Base-by-base conservation (phyloP, 2,329 filamentous ascomycete genomes). In the Beauveria scarabaeidicola region DNA sequence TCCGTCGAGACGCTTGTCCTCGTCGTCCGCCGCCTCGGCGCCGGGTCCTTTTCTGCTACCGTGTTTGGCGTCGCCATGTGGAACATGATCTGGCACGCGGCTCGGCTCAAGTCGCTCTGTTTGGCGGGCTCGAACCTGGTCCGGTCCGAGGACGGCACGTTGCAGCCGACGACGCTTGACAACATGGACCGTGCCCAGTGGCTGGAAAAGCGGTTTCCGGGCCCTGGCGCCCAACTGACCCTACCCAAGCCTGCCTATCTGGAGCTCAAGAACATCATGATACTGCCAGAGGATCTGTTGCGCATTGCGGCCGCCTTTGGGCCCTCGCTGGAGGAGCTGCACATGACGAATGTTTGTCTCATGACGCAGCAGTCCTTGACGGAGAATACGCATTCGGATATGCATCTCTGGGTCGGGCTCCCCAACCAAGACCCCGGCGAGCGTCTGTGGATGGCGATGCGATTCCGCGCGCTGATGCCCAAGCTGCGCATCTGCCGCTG, bases 51-150 rank as follows among this genome's bases (percentile, higher is more conserved):
- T 9, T 69, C 70, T 9, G 70, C 70, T n/a, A 65, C 66, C 17
- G 64, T 72, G 19, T 80, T 80, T 66, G 73, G 73, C 21, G 70
- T 72, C 41, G 74, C 77, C 58, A 69, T 82, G 3, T 82, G 80
- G 79, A 75, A 77, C 62, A 66, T 81, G 44, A 75, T 82, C 17
- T 73, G 74, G 52, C 75, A 76, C 52, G 78, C 79, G 0, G 66
- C 68, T 25, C 66, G 69, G 9, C 72, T 82, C 13, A 69, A 75
- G 63, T 80, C 73, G 48, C 68, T 82, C 19, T 81, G 78, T 61
- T 63, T 82, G 17, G 71, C 78, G 11, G 77, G 78, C 13, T 29
- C 25, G 25, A 29, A 44, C 9, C 8, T 27, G 6, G 32, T 17
- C 38, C 41, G 9, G 9, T 7, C 23, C 11, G 36, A 44, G 7